These are phyloP conservation scores for Ballota nigra DNA, from an alignment of 257 asterid genomes.

Conservation along the genomic window DNA sequence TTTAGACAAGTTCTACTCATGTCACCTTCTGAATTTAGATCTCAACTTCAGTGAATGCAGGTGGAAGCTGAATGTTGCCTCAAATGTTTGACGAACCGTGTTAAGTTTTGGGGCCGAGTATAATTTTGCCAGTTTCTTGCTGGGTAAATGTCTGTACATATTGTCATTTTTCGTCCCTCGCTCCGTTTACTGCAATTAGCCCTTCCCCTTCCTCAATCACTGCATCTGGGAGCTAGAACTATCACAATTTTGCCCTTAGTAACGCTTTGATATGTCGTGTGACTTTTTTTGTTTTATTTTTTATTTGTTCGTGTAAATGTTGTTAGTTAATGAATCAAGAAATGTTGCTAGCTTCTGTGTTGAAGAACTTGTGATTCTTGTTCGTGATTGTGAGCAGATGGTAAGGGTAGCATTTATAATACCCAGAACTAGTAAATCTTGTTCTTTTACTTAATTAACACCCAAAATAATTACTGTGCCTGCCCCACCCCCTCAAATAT, in stretches of 20 bases:
- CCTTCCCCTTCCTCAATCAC: constrained; percentile 20
- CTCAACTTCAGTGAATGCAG: constrained; percentile 57
- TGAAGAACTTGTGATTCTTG: not conserved
- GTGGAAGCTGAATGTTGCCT: constrained; percentile 49
- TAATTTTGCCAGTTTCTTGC: constrained; percentile 31
- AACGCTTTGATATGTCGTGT: not conserved
- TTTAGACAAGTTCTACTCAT: not conserved
- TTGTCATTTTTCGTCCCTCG: not conserved
- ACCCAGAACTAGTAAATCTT: not conserved
- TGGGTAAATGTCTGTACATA: constrained; percentile 44
- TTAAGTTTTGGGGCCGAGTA: constrained; percentile 21
- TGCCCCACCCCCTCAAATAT: too few relatives aligned
- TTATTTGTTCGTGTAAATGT: not conserved
- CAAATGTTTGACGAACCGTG: constrained; percentile 6
- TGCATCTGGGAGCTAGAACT: constrained; percentile 23
- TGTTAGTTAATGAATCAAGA: not conserved
- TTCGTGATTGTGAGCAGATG: not conserved
- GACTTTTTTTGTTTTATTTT: not conserved
- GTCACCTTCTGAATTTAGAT: constrained; percentile 24
- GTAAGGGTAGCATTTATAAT: not conserved
- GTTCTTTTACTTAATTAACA: not conserved
- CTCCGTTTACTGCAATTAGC: constrained; percentile 7
- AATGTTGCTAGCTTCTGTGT: not conserved
- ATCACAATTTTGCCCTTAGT: constrained; percentile 28
- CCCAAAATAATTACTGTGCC: not conserved